Evolutionary conservation across 2,329 filamentous ascomycete species (phyloP).

Genomic region (Diaporthe caulivora): DNA sequence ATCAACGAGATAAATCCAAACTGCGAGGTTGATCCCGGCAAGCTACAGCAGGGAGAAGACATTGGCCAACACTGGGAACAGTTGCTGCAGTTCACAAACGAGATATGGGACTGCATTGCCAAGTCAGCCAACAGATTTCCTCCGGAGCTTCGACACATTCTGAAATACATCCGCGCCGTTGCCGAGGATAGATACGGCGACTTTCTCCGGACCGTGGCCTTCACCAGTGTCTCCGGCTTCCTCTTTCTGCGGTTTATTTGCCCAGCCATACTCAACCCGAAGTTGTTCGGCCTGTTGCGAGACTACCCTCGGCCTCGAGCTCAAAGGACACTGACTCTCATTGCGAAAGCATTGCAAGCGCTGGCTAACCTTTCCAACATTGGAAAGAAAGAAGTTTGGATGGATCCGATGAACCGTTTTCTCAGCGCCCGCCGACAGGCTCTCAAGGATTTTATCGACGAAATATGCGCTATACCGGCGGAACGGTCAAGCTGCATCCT

Average conservation of each 20-base stretch:
- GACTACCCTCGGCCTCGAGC: constrained; percentile 87
- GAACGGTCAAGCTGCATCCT: constrained; percentile 74
- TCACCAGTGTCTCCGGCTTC: constrained; percentile 95
- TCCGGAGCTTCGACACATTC: constrained; percentile 83
- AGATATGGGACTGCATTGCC: constrained; percentile 87
- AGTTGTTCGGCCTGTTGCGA: constrained; percentile 85
- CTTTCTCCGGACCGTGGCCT: constrained; percentile 88
- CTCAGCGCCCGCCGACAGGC: constrained; percentile 79
- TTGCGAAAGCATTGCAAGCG: constrained; percentile 92
- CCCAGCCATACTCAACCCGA: constrained; percentile 94
- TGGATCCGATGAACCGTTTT: constrained; percentile 98
- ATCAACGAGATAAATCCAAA: constrained; percentile 93
- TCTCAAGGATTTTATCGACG: constrained; percentile 89
- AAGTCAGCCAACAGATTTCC: constrained; percentile 82
- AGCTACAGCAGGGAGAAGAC: constrained; percentile 75
- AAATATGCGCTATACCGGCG: constrained; percentile 84
- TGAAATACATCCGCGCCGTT: constrained; percentile 91
- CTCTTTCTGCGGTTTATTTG: constrained; percentile 96
- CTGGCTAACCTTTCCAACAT: constrained; percentile 92
- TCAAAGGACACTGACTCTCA: constrained; percentile 89
- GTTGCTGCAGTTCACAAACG: constrained; percentile 80
- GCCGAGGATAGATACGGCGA: constrained; percentile 96
- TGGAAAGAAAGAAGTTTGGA: constrained; percentile 96
- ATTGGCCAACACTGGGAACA: constrained; percentile 86
- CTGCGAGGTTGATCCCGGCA: constrained; percentile 94